Percentiles rank a stretch among this genome's conserved stretches.
phyloP scores from a whole-genome alignment of 2,329 filamentous ascomycete species.

The Magnaporthiopsis incrustans region DNA sequence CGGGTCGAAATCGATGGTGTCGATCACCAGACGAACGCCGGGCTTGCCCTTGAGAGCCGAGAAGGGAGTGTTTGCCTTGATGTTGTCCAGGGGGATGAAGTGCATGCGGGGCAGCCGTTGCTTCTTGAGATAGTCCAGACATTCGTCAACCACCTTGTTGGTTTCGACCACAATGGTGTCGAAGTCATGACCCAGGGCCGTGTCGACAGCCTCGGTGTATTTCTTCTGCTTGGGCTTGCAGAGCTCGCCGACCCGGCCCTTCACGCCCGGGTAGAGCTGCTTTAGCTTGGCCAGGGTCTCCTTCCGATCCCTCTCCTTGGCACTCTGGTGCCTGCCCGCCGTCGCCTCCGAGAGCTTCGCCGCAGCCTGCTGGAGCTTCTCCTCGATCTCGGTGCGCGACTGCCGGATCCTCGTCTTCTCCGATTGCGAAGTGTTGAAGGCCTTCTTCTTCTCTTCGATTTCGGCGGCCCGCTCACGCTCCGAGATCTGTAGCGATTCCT shows the following conservation, averaged over 20 bases:
- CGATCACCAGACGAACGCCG: constrained; percentile 81
- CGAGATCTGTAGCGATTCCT: constrained; percentile 50
- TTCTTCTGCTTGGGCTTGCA: constrained; percentile 98
- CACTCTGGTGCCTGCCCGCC: constrained; percentile 75
- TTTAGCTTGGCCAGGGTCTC: constrained; percentile 83
- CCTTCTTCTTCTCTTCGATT: constrained; percentile 84
- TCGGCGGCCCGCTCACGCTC: constrained; percentile 65
- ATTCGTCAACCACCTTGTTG: constrained; percentile 88
- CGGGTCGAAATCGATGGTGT: constrained; percentile 90
- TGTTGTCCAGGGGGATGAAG: constrained; percentile 94
- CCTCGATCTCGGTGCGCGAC: constrained; percentile 79
- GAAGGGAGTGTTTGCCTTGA: constrained; percentile 88
- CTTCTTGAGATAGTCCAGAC: constrained; percentile 88
- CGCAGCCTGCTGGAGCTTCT: constrained; percentile 77
- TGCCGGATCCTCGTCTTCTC: constrained; percentile 75
- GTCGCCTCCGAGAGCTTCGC: constrained; percentile 78
- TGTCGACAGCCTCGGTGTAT: constrained; percentile 86
- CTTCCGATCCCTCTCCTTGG: constrained; percentile 69
- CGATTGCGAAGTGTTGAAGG: constrained; percentile 77
- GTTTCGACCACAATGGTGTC: constrained; percentile 93
- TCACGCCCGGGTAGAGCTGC: constrained; percentile 84
- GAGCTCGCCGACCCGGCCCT: constrained; percentile 80
- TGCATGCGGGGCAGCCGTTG: constrained; percentile 82
- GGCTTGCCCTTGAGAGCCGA: constrained; percentile 84
- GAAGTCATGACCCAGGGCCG: constrained; percentile 85